phyloP scores from a whole-genome alignment of 257 asterid species.

The Lantana camara region DNA sequence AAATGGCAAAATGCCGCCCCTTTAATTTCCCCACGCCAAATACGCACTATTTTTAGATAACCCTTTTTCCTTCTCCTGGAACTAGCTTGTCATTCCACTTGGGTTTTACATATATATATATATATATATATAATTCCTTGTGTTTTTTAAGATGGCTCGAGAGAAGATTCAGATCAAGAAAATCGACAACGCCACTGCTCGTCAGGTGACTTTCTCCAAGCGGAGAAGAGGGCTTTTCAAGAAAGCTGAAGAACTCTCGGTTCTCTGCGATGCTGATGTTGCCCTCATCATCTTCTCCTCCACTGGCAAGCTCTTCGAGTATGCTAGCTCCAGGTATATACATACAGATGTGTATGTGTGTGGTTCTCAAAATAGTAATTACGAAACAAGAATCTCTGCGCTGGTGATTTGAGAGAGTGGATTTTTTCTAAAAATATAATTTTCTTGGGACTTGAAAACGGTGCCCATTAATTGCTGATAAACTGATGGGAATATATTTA shows the following conservation, averaged over 20 bases:
- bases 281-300: slow-evolving; percentile 75
- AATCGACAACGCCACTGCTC: slow-evolving; percentile 73
- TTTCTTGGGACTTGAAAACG: neutral
- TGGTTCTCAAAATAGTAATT: neutral
- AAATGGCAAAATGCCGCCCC: slow-evolving; percentile 45
- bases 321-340: slow-evolving; percentile 65
- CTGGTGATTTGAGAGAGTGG: neutral
- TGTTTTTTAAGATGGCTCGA: slow-evolving; percentile 69
- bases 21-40: neutral
- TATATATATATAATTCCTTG: no score
- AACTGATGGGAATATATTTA: neutral
- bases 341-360: neutral
- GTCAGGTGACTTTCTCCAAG: slow-evolving; percentile 81
- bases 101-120: no score
- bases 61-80: neutral
- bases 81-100: no score
- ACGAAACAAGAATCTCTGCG: no score
- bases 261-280: slow-evolving; percentile 86
- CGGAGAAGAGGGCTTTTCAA: slow-evolving; percentile 83
- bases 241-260: slow-evolving; percentile 83
- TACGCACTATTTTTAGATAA: slow-evolving; percentile 30
- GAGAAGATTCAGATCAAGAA: slow-evolving; percentile 85
- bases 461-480: neutral
- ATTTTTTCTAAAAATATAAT: neutral
- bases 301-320: slow-evolving; percentile 68